Evolutionary conservation across 1,284 basidiomycete genomes (phyloP), one percentile per base, ranked within the genome.

Genomic region (Fomitopsis palustris): DNA sequence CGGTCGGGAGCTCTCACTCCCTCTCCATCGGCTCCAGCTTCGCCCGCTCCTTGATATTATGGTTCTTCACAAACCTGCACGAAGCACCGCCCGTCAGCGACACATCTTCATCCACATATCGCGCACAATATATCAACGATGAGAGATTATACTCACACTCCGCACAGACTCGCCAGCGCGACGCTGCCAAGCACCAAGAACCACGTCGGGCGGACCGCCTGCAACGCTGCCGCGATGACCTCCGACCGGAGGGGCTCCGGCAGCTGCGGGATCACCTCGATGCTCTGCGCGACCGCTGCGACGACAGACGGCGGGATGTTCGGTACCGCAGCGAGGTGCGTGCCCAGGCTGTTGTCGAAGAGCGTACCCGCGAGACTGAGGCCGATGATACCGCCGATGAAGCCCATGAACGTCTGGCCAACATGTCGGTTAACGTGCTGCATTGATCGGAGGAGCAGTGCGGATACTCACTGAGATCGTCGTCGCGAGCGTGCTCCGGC

Each of bases 311-410:
- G 23, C 9, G 60, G 17, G 16, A 61, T 39, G n/a, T 51, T 52
- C 10, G 51, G 43, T 5, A 61, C 51, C n/a, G 51, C 19, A 3
- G 31, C 35, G 17, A 61, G n/a, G 19, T 57, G 39, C 23, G 25
- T 49, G 17, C 42, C 42, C 12, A 61, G 49, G 23, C 53, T 23
- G 52, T 61, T 61, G 52, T 61, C 54, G 45, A 53, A 61, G 23
- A 61, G 19, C 2, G 60, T 25, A 12, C 60, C 60, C 4, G 60
- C 60, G 31, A 61, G 37, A 51, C 60, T 61, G 42, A 58, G 43
- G 21, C 57, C 57, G 39, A 58, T 43, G 37, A 58, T 43, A 23
- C 38, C 57, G 2, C 57, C 57, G 41, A 58, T 53, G 52, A 51
- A 54, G 29, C 33, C 21, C 33, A 58, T 43, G 31, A 58, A 58